These are phyloP conservation scores for Astragalus glycyphyllos DNA, from an alignment of 306 rosid species.

Conservation along the genomic window DNA sequence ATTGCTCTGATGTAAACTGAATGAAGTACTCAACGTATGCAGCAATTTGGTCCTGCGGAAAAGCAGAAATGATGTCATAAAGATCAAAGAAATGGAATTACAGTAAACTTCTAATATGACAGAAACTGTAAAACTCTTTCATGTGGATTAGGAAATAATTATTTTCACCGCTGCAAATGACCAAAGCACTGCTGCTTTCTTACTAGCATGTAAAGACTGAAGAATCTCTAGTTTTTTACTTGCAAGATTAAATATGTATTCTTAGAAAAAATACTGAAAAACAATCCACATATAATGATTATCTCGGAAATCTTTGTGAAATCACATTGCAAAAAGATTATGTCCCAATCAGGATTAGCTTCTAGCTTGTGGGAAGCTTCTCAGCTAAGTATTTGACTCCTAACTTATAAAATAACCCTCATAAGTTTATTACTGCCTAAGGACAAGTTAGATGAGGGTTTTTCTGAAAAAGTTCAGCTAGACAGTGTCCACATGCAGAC, in stretches of 20 bases:
- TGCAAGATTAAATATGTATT: background rate
- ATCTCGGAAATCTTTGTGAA: background rate
- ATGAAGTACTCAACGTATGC: conserved; percentile 94
- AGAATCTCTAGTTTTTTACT: background rate
- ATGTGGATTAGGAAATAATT: conserved; percentile 15
- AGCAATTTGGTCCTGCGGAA: conserved; percentile 78
- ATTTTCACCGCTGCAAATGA: conserved; percentile 4
- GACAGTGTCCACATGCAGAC: no score
- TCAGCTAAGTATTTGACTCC: background rate
- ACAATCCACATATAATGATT: background rate
- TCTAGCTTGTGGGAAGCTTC: conserved; percentile 1
- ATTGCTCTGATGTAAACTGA: conserved; percentile 93
- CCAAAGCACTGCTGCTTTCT: conserved; percentile 8
- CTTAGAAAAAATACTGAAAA: conserved; percentile 4
- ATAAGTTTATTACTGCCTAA: background rate
- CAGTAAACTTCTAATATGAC: conserved; percentile 8
- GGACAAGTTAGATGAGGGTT: background rate
- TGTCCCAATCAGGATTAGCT: background rate
- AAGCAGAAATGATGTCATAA: conserved; percentile 30
- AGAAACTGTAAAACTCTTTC: conserved; percentile 21
- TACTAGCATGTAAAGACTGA: background rate
- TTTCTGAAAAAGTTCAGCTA: background rate
- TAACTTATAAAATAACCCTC: background rate
- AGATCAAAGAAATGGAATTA: conserved; percentile 23
- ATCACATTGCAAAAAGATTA: background rate